Conservation (phyloP, 2,329 filamentous ascomycete genomes). For the Beauveria australis region DNA sequence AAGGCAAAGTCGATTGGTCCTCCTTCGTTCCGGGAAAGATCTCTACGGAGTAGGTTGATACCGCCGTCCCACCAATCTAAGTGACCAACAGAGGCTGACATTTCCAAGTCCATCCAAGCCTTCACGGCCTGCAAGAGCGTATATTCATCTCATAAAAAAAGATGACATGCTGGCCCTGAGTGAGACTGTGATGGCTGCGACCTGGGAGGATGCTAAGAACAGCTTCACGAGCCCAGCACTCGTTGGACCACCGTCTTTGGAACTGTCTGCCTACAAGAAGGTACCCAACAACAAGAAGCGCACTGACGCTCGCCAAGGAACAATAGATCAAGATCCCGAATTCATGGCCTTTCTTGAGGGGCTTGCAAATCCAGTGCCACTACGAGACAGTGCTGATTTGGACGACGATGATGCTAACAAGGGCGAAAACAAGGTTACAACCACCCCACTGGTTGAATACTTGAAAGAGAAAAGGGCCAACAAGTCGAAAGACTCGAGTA, state of each 20-base stretch:
- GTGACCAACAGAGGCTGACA: neutral
- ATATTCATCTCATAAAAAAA: conserved; percentile 70
- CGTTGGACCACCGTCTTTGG: conserved; percentile 69
- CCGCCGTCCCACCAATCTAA: neutral
- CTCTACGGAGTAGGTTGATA: conserved; percentile 64
- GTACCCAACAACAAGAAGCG: conserved; percentile 67
- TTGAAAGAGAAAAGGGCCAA: conserved; percentile 87
- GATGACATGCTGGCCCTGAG: conserved; percentile 60
- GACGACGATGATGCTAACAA: conserved; percentile 39
- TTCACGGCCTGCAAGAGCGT: conserved; percentile 71
- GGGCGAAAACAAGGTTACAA: conserved; percentile 54
- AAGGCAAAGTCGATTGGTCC: conserved; percentile 78
- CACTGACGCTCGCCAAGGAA: conserved; percentile 78
- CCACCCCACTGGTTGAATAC: conserved; percentile 83
- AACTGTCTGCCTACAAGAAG: conserved; percentile 78
- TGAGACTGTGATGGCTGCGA: conserved; percentile 57
- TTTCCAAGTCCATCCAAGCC: conserved; percentile 66
- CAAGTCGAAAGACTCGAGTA: conserved; percentile 51
- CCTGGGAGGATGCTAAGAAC: conserved; percentile 76
- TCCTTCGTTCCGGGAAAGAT: conserved; percentile 60
- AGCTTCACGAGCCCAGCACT: conserved; percentile 64
- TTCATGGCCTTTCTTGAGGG: conserved; percentile 90
- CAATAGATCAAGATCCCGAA: conserved; percentile 92
- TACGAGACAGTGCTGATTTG: conserved; percentile 35
- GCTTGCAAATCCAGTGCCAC: conserved; percentile 60